Percentiles rank a stretch among this genome's conserved stretches.
Conservation (phyloP, 257 asterid genomes). For the Solanum pimpinellifolium region DNA sequence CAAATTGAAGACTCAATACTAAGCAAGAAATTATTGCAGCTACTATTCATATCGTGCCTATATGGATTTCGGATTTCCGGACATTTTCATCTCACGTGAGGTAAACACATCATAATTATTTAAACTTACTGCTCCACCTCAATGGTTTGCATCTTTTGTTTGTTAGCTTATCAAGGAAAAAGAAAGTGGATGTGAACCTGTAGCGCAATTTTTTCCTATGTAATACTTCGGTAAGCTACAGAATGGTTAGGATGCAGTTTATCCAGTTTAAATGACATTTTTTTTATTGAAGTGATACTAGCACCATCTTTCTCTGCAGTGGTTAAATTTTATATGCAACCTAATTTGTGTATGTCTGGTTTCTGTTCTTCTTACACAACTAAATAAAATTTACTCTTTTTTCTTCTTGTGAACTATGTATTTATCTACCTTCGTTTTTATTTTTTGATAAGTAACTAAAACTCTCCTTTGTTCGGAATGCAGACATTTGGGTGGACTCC, state of each 20-base stretch:
- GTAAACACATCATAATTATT: constrained; percentile 19
- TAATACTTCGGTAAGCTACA: neutral
- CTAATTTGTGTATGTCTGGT: neutral
- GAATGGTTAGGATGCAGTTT: neutral
- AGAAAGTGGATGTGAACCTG: neutral
- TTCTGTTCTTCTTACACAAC: neutral
- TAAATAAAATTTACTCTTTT: neutral
- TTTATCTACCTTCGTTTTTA: neutral
- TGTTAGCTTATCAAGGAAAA: neutral
- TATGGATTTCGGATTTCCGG: constrained; percentile 89
- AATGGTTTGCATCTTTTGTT: neutral
- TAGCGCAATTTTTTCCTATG: neutral
- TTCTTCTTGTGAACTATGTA: neutral
- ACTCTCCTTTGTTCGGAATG: neutral
- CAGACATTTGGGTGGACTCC: constrained; percentile 96
- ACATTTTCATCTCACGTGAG: constrained; percentile 93
- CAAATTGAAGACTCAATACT: neutral
- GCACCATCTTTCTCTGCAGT: neutral
- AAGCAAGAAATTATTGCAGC: constrained; percentile 34
- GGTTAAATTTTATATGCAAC: neutral
- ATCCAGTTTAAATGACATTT: neutral
- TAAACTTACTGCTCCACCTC: neutral
- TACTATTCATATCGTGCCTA: constrained; percentile 82
- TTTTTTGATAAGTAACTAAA: neutral
- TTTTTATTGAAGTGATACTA: neutral